Base-by-base conservation (phyloP, 1,284 basidiomycete genomes). In the Rhodotorula sp. region DNA sequence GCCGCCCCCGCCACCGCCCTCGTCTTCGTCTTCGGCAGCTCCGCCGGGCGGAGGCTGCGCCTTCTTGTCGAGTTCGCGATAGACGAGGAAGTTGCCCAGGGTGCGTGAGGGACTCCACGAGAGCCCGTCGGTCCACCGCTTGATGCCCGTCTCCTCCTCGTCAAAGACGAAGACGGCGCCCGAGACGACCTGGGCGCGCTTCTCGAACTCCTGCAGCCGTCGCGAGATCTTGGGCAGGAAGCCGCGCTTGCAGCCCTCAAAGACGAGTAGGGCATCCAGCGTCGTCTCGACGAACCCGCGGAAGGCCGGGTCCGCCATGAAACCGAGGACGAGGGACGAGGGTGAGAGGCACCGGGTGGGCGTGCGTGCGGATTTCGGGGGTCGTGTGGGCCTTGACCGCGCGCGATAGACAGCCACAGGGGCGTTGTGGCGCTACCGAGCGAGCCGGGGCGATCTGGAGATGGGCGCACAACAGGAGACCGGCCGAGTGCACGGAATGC, bases 81-180 rank as follows among this genome's bases (percentile, higher is more conserved):
- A 97, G 68, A 96, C 89, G 75, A 98, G 85, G 80, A 97, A 98
- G 83, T 98, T 98, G 79, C 92, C 92, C 59, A 97, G 85, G 56
- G 97, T 94, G 61, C 92, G 85, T 70, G 89, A 91, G 0, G 90
- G 90, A 25, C 89, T 90, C 96, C 95, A 98, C 79, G 92, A 91
- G 81, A 93, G 90, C 9, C 95, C 95, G 82, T 99, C 95, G 0
- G 96, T 99, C 95, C 96, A 98, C 62, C 96, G 87, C 84, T 97
- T 97, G 85, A 99, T 98, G 50, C 94, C 94, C 78, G 92, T 93
- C 82, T 97, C 93, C 78, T 92, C 90, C 84, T 97, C 95, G 82
- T 99, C 93, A 80, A 98, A 98, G 71, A 98, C 95, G 79, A 97
- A 99, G 46, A 99, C 92, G 7, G 91, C 91, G 68, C 96, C 96